phyloP scores from a whole-genome alignment of 228 moss, liverwort and hornwort species.

The Sphagnum fallax region DNA sequence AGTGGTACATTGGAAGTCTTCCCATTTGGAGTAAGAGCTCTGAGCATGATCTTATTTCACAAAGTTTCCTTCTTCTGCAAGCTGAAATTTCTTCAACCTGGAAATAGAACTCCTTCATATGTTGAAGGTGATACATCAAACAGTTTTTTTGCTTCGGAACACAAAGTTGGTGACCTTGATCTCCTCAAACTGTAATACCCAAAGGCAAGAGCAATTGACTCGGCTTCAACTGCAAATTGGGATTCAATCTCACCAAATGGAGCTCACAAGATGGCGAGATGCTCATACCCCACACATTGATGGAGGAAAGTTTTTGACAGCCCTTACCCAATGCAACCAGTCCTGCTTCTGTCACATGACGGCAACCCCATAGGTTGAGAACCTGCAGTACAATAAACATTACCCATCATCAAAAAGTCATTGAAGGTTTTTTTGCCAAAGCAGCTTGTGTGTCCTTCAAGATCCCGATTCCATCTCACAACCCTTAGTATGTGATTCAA shows the following conservation, averaged over 20 bases:
- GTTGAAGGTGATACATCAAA: neutral
- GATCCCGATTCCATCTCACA: neutral
- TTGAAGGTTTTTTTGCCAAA: neutral
- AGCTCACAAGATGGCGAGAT: constrained; percentile 54
- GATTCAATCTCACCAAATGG: constrained; percentile 42
- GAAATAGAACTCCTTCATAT: no score
- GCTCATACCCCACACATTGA: constrained; percentile 92
- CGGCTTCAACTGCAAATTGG: constrained; percentile 64
- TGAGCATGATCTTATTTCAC: no score
- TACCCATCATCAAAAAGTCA: neutral
- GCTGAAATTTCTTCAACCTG: no score
- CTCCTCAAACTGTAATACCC: neutral
- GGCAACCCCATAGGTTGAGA: constrained; percentile 89
- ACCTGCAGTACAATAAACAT: constrained; percentile 32
- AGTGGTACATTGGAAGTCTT: no score
- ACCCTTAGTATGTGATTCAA: neutral
- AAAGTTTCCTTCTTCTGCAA: no score
- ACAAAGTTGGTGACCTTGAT: neutral
- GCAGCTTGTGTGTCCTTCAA: neutral
- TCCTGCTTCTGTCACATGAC: constrained; percentile 72
- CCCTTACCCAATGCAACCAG: constrained; percentile 50
- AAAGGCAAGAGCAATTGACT: constrained; percentile 36
- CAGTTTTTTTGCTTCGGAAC: neutral
- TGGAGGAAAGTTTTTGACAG: constrained; percentile 43
- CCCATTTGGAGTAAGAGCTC: no score